Percentiles rank a stretch among this genome's conserved stretches.
Conservation (phyloP, 2,329 filamentous ascomycete species). For the Aspergillus pseudotamarii region DNA sequence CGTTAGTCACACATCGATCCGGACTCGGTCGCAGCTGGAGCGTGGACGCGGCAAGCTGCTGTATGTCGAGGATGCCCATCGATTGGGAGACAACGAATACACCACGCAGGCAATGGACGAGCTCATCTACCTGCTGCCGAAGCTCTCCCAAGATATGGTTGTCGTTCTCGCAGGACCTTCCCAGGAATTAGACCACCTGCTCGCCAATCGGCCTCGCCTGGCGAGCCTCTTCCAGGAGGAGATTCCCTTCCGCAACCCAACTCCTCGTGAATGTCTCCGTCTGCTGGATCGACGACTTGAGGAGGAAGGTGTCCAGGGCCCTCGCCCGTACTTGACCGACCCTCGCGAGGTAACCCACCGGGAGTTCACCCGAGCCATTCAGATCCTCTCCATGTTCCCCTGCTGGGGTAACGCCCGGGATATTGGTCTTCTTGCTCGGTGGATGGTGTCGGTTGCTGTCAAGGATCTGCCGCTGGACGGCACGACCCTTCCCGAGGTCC, state of each 20-base stretch:
- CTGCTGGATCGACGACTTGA: conserved; percentile 21
- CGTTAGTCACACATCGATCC: conserved; percentile 10
- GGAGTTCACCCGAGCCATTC: conserved; percentile 24
- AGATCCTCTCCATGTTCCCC: conserved; percentile 25
- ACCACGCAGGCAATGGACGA: conserved; percentile 18
- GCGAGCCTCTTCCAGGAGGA: conserved; percentile 24
- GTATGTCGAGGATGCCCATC: conserved; percentile 23
- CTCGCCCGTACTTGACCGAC: conserved; percentile 18
- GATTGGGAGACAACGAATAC: conserved; percentile 18
- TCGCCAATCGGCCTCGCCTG: conserved; percentile 21
- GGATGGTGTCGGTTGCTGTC: conserved; percentile 23
- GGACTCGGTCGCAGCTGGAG: conserved; percentile 17
- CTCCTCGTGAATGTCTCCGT: conserved; percentile 22
- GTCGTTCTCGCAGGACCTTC: conserved; percentile 22
- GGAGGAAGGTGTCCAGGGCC: conserved; percentile 16
- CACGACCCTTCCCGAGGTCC: conserved; percentile 7
- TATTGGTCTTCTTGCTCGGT: conserved; percentile 20
- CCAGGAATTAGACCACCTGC: conserved; percentile 22
- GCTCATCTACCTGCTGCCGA: conserved; percentile 21
- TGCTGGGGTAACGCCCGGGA: conserved; percentile 26
- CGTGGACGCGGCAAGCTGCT: conserved; percentile 19
- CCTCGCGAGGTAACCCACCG: conserved; percentile 17
- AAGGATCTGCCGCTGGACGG: conserved; percentile 19
- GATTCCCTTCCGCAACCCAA: conserved; percentile 23
- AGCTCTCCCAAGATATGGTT: conserved; percentile 16